Evolutionary conservation across 1,284 basidiomycete genomes (phyloP), one percentile per base, ranked within the genome.

Genomic region (Microbotryomycetes sp.): DNA sequence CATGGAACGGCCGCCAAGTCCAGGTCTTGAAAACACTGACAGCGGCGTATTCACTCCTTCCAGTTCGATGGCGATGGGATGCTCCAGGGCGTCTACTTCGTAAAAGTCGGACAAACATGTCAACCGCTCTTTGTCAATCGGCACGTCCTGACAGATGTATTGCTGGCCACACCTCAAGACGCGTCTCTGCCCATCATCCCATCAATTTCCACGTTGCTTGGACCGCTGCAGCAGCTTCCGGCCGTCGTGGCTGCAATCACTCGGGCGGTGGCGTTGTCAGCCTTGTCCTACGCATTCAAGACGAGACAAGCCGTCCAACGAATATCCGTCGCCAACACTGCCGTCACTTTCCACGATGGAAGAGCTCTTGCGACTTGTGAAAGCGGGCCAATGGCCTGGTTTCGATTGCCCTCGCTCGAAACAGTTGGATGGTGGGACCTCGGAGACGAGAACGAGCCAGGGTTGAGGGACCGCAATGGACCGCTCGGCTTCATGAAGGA

Each of bases 301-400:
- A 69, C 72, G 0, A 41, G 35, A 41, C 35, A 41, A 41, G 57
- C 74, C 3, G 61, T 76, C 31, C 72, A 74, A 6, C 73, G 76
- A 3, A 61, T 78, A n/a, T 75, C 73, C 46, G 78, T 79, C 5
- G 78, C 79, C 24, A 80, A 80, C 57, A 80, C 79, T 5, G 75
- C 73, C 23, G 73, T 79, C 3, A 66, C 77, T 11, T 80, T 71
- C 70, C 76, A 77, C 31, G 74, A 77, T 51, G 71, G 76, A 5
- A 72, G 78, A n/a, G 73, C 78, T 6, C 67, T 80, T 56, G 79
- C 78, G 5, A 76, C 76, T 1, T 81, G 79, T 68, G 79, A 81
- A 67, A 76, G 74, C 52, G 79, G 79, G 3, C 78, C 78, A 11
- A 75, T 77, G 26, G 71, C 79, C 48, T 73, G 75, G 59, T 75